Conservation (phyloP, 1,284 basidiomycete species). For the Sporisorium reilianum region DNA sequence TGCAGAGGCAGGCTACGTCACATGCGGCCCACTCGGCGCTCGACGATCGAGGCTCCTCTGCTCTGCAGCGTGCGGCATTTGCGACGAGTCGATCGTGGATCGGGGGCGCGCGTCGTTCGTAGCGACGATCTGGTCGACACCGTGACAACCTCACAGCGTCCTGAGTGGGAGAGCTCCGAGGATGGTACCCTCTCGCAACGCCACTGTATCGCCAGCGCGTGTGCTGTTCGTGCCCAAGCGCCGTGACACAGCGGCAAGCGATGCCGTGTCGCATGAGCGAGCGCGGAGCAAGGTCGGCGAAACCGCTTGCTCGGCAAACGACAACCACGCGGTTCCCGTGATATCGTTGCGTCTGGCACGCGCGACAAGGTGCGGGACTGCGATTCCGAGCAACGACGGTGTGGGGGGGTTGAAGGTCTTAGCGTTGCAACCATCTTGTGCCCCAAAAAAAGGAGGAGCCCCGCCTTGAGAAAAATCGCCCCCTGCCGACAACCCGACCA, state of each 20-base stretch:
- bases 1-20: slow-evolving; percentile 8
- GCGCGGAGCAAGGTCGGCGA: slow-evolving; percentile 24
- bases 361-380: background rate
- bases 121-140: too few relatives aligned
- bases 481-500: background rate
- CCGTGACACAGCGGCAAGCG: too few relatives aligned
- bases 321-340: background rate
- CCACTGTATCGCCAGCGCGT: background rate
- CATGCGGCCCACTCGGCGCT: background rate
- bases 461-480: background rate
- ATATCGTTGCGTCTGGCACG: background rate
- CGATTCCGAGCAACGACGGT: background rate
- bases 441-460: background rate
- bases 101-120: too few relatives aligned
- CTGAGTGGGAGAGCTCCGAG: too few relatives aligned
- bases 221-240: too few relatives aligned
- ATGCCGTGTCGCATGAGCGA: too few relatives aligned
- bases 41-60: slow-evolving; percentile 1
- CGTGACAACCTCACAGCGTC: too few relatives aligned
- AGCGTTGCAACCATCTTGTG: too few relatives aligned
- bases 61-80: background rate
- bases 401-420: background rate
- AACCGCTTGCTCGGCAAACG: slow-evolving; percentile 10
- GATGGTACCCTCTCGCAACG: too few relatives aligned
- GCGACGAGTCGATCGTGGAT: background rate